Base-by-base conservation (phyloP, 2,329 filamentous ascomycete genomes). In the Alternaria metachromatica region DNA sequence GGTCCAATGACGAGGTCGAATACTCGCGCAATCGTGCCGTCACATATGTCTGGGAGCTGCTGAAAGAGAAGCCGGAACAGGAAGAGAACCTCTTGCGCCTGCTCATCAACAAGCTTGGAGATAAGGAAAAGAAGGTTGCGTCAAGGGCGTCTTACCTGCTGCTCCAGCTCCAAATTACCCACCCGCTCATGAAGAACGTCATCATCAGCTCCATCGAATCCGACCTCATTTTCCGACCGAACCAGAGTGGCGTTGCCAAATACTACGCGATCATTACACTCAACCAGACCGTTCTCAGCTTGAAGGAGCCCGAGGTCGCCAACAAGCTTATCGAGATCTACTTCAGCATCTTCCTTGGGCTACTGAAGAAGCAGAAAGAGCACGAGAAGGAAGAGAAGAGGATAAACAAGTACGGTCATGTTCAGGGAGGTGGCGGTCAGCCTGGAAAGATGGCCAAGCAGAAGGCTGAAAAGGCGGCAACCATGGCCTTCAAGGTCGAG, bases 201-300 rank as follows among this genome's bases (percentile, higher is more conserved):
- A 91, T 99, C 69, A 89, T 97, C 69, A 90, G 88, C 65, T 89
- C 90, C 10, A 89, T 99, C 46, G 95, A 99, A 80, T 90, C 92
- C 58, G 95, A 98, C 72, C 87, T 97, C 50, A 83, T 99, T 21
- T 91, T 97, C 77, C 89, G 93, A 56, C 92, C 94, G 0, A 92
- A 93, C 11, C 96, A 98, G 80, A 95, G 89, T 74, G 85, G 91
- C 37, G 92, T 96, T 72, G 93, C 95, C 44, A 96, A 93, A 77
- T 99, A 99, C 82, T 97, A 97, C 80, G 94, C 93, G 33, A 90
- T 97, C 78, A 97, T 97, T 78, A 98, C 96, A 0, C 85, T 99
- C 54, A 99, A 99, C 78, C 96, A 99, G 82, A 98, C 95, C 0
- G 94, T 98, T 54, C 82, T 99, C 54, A 97, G 92, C 79, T 87